Conservation (phyloP, 1,139 yeast species). For the Eremothecium coryli region DNA sequence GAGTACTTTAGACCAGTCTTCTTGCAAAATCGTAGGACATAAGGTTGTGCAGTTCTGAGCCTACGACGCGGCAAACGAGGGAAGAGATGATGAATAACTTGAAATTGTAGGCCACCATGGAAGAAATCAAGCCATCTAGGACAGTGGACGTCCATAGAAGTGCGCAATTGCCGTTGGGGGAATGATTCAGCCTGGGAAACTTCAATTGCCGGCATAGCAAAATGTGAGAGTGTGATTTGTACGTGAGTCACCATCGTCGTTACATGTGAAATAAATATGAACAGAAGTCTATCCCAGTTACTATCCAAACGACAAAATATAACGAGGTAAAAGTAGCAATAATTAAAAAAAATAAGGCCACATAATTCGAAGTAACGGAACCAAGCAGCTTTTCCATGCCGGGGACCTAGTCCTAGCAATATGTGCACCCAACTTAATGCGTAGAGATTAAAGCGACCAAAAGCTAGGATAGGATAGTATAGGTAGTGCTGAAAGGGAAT, state of each 20-base stretch:
- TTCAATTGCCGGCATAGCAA: slow-evolving; percentile 89
- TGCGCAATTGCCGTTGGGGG: slow-evolving; percentile 69
- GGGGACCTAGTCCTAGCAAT: slow-evolving; percentile 65
- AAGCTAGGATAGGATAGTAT: slow-evolving; percentile 70
- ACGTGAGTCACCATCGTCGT: slow-evolving; percentile 87
- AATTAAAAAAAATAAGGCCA: slow-evolving; percentile 60
- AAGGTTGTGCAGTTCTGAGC: slow-evolving; percentile 62
- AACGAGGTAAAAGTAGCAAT: slow-evolving; percentile 69
- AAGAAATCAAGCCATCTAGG: slow-evolving; percentile 86
- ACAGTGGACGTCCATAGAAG: slow-evolving; percentile 94
- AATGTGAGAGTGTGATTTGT: slow-evolving; percentile 81
- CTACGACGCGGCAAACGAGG: slow-evolving; percentile 88
- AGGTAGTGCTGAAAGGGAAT: slow-evolving; percentile 59
- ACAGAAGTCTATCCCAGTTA: slow-evolving; percentile 44
- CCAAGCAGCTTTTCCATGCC: slow-evolving; percentile 78
- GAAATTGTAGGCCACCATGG: slow-evolving; percentile 91
- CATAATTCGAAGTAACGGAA: slow-evolving; percentile 65
- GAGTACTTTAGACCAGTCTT: slow-evolving; percentile 74
- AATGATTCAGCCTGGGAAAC: slow-evolving; percentile 77
- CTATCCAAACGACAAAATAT: slow-evolving; percentile 46
- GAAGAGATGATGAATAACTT: slow-evolving; percentile 81
- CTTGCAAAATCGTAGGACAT: slow-evolving; percentile 63
- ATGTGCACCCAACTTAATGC: slow-evolving; percentile 73
- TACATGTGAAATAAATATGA: slow-evolving; percentile 63
- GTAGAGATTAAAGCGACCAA: slow-evolving; percentile 81